These are phyloP conservation scores for Pharnaceum exiguum DNA, from an alignment of 148 eudicot species.

Conservation along the genomic window DNA sequence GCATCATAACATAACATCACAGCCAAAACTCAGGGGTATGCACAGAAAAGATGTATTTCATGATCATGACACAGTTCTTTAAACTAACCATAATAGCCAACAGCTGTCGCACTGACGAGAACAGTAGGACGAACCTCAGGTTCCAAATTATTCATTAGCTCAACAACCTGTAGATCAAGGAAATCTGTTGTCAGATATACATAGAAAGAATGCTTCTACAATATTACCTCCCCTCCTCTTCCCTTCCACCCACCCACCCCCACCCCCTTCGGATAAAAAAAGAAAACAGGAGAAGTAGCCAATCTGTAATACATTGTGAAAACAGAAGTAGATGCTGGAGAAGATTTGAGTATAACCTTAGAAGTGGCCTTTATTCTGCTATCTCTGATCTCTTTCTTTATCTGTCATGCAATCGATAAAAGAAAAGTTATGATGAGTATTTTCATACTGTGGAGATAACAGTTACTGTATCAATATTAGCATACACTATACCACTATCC, in stretches of 20 bases:
- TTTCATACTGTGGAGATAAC: not conserved
- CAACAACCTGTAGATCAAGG: conserved; percentile 63
- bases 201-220: not conserved
- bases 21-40: not conserved
- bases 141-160: conserved; percentile 57
- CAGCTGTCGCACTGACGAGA: conserved; percentile 92
- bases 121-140: conserved; percentile 69
- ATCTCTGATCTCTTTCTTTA: conserved; percentile 86
- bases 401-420: conserved; percentile 31
- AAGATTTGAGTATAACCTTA: conserved; percentile 43
- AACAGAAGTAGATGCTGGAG: not conserved
- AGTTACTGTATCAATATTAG: too few relatives aligned
- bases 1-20: conserved; percentile 1
- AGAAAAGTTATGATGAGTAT: not conserved
- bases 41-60: too few relatives aligned
- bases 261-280: not conserved
- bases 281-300: not conserved
- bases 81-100: conserved; percentile 87
- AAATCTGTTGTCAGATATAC: conserved; percentile 7
- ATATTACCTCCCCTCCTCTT: too few relatives aligned
- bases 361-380: conserved; percentile 93
- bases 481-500: too few relatives aligned
- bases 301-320: not conserved
- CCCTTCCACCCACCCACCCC: not conserved
- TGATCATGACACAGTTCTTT: not conserved